These are phyloP conservation scores for Tolypocladium ophioglossoides DNA, from an alignment of 2,329 filamentous ascomycete species.

Conservation along the genomic window DNA sequence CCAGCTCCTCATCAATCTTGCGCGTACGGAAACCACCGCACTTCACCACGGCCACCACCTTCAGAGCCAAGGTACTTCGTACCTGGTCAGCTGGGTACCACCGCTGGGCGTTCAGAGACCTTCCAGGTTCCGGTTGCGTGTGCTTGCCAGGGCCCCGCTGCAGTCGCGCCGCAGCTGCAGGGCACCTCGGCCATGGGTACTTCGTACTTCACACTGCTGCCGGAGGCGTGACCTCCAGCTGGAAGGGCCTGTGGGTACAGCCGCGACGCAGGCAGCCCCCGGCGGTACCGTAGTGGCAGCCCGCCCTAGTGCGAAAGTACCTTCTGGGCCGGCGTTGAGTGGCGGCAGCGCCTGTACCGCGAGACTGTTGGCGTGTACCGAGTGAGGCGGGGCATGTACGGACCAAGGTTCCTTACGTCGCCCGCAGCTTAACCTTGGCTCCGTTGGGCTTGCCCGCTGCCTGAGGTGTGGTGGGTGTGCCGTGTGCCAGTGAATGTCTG, in stretches of 20 bases:
- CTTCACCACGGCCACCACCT: not conserved
- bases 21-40: not conserved
- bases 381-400: not conserved
- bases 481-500: slow-evolving; percentile 8
- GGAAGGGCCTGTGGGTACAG: not conserved
- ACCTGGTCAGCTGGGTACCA: not conserved
- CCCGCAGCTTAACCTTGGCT: too few relatives aligned
- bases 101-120: not conserved
- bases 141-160: not conserved
- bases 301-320: not conserved
- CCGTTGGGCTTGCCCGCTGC: not conserved
- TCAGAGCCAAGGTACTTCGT: not conserved
- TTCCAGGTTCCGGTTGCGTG: not conserved
- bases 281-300: not conserved
- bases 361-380: not conserved
- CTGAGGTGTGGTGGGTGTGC: not conserved
- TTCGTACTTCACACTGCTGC: not conserved
- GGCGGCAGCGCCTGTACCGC: not conserved
- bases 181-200: not conserved
- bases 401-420: not conserved
- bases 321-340: not conserved
- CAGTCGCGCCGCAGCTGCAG: slow-evolving; percentile 1
- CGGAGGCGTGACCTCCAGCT: not conserved
- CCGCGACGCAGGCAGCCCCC: not conserved
- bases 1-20: not conserved